A percentile compares a stretch with the other conserved stretches of the same genome.
Evolutionary conservation across 495 filamentous ascomycete genomes (phyloP).

Genomic region (Cercophora samala): DNA sequence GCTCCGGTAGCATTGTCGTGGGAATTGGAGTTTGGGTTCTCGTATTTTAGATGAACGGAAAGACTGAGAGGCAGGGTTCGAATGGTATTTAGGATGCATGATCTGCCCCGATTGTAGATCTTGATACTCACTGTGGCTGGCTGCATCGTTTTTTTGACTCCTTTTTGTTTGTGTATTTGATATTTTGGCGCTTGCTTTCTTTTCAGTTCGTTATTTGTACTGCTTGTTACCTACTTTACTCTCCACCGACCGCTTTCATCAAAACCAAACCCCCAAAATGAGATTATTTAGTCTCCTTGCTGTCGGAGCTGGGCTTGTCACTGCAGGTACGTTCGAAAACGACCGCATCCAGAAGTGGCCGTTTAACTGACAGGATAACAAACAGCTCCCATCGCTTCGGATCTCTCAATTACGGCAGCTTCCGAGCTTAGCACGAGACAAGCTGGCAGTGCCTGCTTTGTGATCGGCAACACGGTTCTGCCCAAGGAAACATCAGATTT

Average conservation of each 20-base stretch:
- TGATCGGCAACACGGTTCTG: slow-evolving; percentile 41
- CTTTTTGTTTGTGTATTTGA: neutral
- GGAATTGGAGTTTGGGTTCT: neutral
- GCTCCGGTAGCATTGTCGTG: neutral
- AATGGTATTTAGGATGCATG: neutral
- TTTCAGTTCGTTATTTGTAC: neutral
- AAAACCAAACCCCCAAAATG: slow-evolving; percentile 13
- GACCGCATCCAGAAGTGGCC: neutral
- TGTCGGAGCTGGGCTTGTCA: slow-evolving; percentile 17
- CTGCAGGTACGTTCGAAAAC: slow-evolving; percentile 12
- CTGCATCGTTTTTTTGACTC: slow-evolving; percentile 5
- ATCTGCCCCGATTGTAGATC: neutral
- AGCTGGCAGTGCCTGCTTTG: slow-evolving; percentile 40
- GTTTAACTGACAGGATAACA: neutral
- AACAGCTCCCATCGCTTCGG: slow-evolving; percentile 18
- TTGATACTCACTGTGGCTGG: slow-evolving; percentile 18
- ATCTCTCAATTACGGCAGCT: neutral
- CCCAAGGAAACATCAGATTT: slow-evolving; percentile 35
- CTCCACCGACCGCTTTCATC: neutral
- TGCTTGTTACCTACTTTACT: slow-evolving; percentile 1
- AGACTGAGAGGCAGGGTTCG: neutral
- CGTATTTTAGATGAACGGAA: neutral
- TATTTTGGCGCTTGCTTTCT: slow-evolving; percentile 11
- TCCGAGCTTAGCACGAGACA: slow-evolving; percentile 15
- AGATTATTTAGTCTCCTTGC: slow-evolving; percentile 15